Base-by-base conservation (phyloP, 2,329 filamentous ascomycete genomes). In the Helotiales sp. region DNA sequence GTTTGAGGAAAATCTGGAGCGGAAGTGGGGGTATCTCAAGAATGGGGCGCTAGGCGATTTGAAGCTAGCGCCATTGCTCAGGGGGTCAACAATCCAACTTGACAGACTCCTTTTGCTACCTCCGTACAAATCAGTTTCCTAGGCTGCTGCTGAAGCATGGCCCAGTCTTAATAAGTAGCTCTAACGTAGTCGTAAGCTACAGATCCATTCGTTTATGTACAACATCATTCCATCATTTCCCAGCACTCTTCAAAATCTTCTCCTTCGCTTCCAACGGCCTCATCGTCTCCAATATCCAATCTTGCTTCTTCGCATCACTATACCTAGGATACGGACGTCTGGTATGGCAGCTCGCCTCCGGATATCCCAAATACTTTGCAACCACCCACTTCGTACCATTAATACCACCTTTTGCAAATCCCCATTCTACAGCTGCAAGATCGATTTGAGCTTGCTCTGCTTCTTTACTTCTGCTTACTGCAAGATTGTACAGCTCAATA, bases 361-460 rank as follows among this genome's bases (percentile, higher is more conserved):
- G 86, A 63, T 89, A 89, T 7, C 81, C 83, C 63, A 79, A 82
- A 66, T 83, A 83, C 25, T 78, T 73, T 68, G 83, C 75, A 63
- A 89, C 67, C 1, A 78, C 85, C 51, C 81, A 80, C 75, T 89
- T 89, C 57, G 85, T 85, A 1, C 83, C 84, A 33, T 87, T 80
- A 62, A 89, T 83, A 1, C 86, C 86, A 10, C 83, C 83, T 66
- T 86, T 79, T 60, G 87, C 88, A 46, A 83, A 83, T 0, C 79
- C 81, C 86, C 85, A 89, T 71, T 89, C 86, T 12, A 83, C 86
- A 29, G 80, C 74, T 1, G 85, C 84, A 15, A 89, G 78, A 25
- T 86, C 71, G 19, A 76, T 80, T 71, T 89, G 87, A 63, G 88
- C 69, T 63, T 79, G 78, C 51, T 79, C 76, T 1, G 87, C 87